Percentiles rank a stretch among this genome's conserved stretches.
These are phyloP conservation scores for Lentinula novae-zelandiae DNA, from an alignment of 1,284 basidiomycete species.

Conservation along the genomic window DNA sequence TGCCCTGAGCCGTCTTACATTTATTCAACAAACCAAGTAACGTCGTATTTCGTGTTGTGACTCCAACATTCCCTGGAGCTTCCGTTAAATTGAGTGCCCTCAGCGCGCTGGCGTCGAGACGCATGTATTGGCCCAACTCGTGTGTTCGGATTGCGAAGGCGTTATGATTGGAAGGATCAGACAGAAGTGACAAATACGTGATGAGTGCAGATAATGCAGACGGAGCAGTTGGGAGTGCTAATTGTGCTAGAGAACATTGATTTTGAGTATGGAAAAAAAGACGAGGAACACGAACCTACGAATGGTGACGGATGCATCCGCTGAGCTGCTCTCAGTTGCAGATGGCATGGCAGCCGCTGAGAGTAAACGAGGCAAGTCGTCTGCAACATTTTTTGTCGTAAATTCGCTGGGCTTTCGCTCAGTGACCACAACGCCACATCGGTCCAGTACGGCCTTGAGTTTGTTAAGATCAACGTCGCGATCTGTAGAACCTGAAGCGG, in stretches of 20 bases:
- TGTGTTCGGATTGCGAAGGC: slow-evolving; percentile 83
- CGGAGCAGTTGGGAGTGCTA: slow-evolving; percentile 78
- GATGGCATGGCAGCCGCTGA: slow-evolving; percentile 27
- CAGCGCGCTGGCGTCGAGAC: slow-evolving; percentile 91
- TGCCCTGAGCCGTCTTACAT: slow-evolving; percentile 96
- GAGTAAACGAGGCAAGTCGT: slow-evolving; percentile 82
- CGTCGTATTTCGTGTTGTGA: slow-evolving; percentile 75
- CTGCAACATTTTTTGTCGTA: slow-evolving; percentile 74
- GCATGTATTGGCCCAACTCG: slow-evolving; percentile 94
- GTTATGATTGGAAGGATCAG: slow-evolving; percentile 79
- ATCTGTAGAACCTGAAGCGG: slow-evolving; percentile 63
- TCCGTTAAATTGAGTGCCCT: slow-evolving; percentile 89
- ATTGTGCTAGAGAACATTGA: slow-evolving; percentile 54
- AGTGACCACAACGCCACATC: slow-evolving; percentile 89
- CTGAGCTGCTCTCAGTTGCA: slow-evolving; percentile 35
- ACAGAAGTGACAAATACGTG: slow-evolving; percentile 80
- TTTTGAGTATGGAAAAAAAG: neutral
- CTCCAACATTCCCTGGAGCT: slow-evolving; percentile 52
- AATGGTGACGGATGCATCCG: slow-evolving; percentile 44
- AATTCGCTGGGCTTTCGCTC: slow-evolving; percentile 90
- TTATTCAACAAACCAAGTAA: slow-evolving; percentile 89
- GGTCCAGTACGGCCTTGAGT: slow-evolving; percentile 79
- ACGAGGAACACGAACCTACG: slow-evolving; percentile 31
- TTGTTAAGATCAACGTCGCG: slow-evolving; percentile 87
- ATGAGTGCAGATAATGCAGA: slow-evolving; percentile 81